Percentiles rank a stretch among this genome's conserved stretches.
Evolutionary conservation across 352 stramenopile species (phyloP).

Genomic region (Sclerospora graminicola): DNA sequence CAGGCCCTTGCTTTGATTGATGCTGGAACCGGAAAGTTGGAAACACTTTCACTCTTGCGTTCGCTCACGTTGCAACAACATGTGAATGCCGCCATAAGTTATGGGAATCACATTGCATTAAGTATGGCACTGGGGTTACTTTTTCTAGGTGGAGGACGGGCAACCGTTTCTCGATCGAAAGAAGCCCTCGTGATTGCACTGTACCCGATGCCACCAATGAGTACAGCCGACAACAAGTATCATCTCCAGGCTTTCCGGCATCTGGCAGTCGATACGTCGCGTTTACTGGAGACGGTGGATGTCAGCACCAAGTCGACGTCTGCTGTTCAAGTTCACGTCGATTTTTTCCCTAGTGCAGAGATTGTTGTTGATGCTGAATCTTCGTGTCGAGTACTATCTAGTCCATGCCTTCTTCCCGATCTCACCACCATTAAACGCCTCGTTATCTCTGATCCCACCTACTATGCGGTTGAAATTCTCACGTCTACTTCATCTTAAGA

Average conservation of each 20-base stretch:
- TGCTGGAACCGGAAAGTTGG: slow-evolving; percentile 91
- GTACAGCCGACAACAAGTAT: slow-evolving; percentile 92
- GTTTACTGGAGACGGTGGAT: slow-evolving; percentile 69
- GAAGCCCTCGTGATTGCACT: slow-evolving; percentile 90
- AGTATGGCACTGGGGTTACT: slow-evolving; percentile 92
- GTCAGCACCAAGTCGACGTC: slow-evolving; percentile 39
- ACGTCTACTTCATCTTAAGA: slow-evolving; percentile 7
- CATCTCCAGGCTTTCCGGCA: slow-evolving; percentile 85
- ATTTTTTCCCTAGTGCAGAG: slow-evolving; percentile 17
- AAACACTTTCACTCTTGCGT: slow-evolving; percentile 89
- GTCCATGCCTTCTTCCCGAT: slow-evolving; percentile 64
- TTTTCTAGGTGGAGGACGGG: slow-evolving; percentile 92
- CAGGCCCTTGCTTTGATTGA: slow-evolving; percentile 93
- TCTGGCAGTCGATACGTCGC: slow-evolving; percentile 64
- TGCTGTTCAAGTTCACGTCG: slow-evolving; percentile 36
- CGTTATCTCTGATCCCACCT: slow-evolving; percentile 29
- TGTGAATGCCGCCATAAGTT: slow-evolving; percentile 80
- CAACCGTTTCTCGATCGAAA: slow-evolving; percentile 82
- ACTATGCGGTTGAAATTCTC: slow-evolving; percentile 65
- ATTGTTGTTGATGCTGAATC: slow-evolving; percentile 3
- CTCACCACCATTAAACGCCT: slow-evolving; percentile 47
- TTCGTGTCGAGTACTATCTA: slow-evolving; percentile 28
- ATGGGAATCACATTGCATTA: slow-evolving; percentile 94
- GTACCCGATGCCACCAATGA: slow-evolving; percentile 89
- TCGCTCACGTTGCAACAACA: slow-evolving; percentile 68